phyloP scores from a whole-genome alignment of 179 eudicot genomes.

The Gypsophila paniculata region DNA sequence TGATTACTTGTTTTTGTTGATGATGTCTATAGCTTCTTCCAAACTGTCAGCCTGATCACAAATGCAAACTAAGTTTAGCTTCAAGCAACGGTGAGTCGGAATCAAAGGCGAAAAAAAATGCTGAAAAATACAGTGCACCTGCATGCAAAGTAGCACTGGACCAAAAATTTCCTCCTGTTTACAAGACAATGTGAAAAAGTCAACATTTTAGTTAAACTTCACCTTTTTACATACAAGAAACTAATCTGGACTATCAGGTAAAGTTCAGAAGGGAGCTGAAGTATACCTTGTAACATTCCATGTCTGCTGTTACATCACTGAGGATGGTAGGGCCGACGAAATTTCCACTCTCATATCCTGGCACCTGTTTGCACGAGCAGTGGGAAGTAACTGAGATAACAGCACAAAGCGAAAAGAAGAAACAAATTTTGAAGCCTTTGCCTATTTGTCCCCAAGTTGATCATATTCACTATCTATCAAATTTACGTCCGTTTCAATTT shows the following conservation, averaged over 20 bases:
- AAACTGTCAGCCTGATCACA: constrained; percentile 71
- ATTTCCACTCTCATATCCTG: constrained; percentile 90
- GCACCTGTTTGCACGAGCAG: constrained; percentile 50
- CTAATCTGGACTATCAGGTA: background rate
- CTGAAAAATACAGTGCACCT: constrained; percentile 44
- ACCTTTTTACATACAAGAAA: background rate
- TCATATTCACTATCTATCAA: background rate
- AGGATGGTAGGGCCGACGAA: constrained; percentile 92
- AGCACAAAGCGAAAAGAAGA: background rate
- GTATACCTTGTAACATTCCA: constrained; percentile 93
- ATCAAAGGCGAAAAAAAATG: constrained; percentile 15
- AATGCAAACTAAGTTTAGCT: constrained; percentile 2
- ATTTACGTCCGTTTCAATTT: background rate
- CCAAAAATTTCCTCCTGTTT: constrained; percentile 93
- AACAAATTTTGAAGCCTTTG: background rate
- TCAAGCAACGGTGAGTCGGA: background rate
- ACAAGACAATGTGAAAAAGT: constrained; percentile 4
- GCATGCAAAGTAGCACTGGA: constrained; percentile 93
- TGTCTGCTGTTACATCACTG: constrained; percentile 73
- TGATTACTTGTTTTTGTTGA: constrained; percentile 72
- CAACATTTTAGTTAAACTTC: background rate
- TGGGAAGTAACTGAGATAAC: background rate
- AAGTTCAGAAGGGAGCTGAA: constrained; percentile 3
- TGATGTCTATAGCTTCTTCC: constrained; percentile 80
- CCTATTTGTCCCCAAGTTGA: background rate